These are phyloP conservation scores for Rhizoclosmatium sp. DNA, from an alignment of 192 early-diverging fungal genomes.

Conservation along the genomic window DNA sequence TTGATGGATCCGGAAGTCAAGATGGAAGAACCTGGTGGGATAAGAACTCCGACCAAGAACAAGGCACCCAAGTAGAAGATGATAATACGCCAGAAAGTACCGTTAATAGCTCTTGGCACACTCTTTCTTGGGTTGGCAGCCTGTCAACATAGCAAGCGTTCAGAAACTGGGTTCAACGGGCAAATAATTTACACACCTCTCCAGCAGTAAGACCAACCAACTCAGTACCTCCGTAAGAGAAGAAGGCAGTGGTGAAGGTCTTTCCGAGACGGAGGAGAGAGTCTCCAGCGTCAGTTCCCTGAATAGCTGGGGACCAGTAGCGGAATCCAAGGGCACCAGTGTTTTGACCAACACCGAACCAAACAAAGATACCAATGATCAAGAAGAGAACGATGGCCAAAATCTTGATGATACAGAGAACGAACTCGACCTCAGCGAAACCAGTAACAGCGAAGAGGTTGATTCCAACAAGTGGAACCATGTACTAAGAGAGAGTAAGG, in stretches of 20 bases:
- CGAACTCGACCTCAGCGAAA: constrained; percentile 31
- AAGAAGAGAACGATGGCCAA: constrained; percentile 84
- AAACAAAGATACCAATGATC: constrained; percentile 75
- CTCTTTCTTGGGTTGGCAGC: constrained; percentile 79
- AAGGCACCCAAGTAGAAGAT: constrained; percentile 74
- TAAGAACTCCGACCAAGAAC: constrained; percentile 74
- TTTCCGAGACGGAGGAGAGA: constrained; percentile 66
- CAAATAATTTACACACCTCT: constrained; percentile 63
- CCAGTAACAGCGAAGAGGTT: constrained; percentile 41
- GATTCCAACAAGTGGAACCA: constrained; percentile 62
- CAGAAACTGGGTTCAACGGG: constrained; percentile 72
- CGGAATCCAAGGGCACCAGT: constrained; percentile 18
- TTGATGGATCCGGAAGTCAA: background rate
- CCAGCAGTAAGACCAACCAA: constrained; percentile 90
- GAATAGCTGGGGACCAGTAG: constrained; percentile 22
- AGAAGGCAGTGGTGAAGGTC: constrained; percentile 79
- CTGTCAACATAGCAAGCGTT: background rate
- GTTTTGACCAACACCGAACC: constrained; percentile 65
- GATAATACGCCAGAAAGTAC: constrained; percentile 83
- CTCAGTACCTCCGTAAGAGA: constrained; percentile 59
- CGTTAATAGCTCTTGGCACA: constrained; percentile 41
- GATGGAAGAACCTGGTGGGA: constrained; percentile 58
- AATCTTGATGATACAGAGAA: constrained; percentile 76
- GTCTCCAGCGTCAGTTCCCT: background rate
- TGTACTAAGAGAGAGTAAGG: constrained; percentile 40